Base-by-base conservation (phyloP, 805 yeast species). In the Candida ascalaphidarum region DNA sequence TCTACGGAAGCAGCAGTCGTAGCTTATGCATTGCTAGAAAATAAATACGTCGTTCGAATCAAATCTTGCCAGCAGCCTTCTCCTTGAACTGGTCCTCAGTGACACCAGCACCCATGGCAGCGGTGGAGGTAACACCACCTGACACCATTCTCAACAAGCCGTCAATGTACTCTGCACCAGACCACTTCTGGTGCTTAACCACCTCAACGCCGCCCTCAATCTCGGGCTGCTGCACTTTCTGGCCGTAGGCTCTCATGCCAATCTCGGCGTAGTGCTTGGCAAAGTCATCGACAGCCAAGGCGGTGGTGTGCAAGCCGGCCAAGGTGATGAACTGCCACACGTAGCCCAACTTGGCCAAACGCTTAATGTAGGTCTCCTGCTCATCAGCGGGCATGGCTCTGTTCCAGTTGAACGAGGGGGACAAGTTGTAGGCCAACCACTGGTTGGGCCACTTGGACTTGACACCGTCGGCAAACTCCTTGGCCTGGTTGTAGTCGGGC, bases 21-120 rank as follows among this genome's bases (percentile, higher is more conserved):
- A n/a, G n/a, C n/a, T n/a, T n/a, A n/a, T n/a, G n/a, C n/a, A n/a
- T n/a, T n/a, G n/a, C n/a, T n/a, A n/a, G n/a, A n/a, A n/a, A n/a
- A n/a, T n/a, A n/a, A n/a, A n/a, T n/a, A n/a, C n/a, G n/a, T n/a
- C n/a, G n/a, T n/a, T n/a, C n/a, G n/a, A n/a, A n/a, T n/a, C n/a
- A 17, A 8, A 17, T 17, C 8, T 17, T 17, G 8, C 18, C 18
- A 8, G 18, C 18, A 17, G 18, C 18, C 18, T 41, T 36, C 17
- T 51, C 57, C 46, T 81, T 82, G 67, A 89, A 89, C 63, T 89
- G 97, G 43, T 82, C 94, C 65, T 89, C 97, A 31, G 97, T 89
- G 42, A 89, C 96, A 67, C 97, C 97, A 37, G 80, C 80, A 51
- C 96, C 96, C 96, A 89, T 89, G 27, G 97, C 96, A 41, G 96